Base-by-base conservation (phyloP, 441 rosid genomes). In the Populus hybrid region DNA sequence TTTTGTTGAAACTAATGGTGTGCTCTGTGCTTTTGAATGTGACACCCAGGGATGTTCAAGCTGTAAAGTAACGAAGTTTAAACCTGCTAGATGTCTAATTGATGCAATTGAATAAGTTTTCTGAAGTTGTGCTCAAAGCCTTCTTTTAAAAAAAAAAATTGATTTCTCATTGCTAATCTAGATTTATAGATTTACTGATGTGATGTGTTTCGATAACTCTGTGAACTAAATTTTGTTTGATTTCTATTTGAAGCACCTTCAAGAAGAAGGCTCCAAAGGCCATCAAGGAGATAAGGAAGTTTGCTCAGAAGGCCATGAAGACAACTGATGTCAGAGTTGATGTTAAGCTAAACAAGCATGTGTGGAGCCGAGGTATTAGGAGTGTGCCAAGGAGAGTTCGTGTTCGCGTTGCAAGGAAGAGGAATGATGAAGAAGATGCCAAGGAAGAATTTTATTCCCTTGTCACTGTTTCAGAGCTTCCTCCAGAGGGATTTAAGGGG, bases 181-280 rank as follows among this genome's bases (percentile, higher is more conserved):
- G 18, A 50, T 50, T 50, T 14, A 50, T 50, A 50, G 57, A 50
- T 50, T 50, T 50, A 14, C n/a, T 67, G 21, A 1, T 67, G 14
- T 26, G 4, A 26, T 19, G 0, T 50, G 28, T 0, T 53, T 61
- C 14, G 10, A 18, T 24, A 14, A 21, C 28, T 50, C 7, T 16
- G 5, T 14, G 57, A 50, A 50, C 57, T 50, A 16, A 50, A 50
- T 14, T 50, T 50, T 14, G 57, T 40, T 46, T 75, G 75, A 11
- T 3, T 9, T 65, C 40, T 28, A 65, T 71, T 9, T 75, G 71
- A 86, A 94, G 97, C 80, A 94, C 96, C 11, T 92, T 94, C 84
- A 92, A 94, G 89, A 92, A 94, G 95, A 92, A 92, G 86, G 98
- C 98, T 57, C 97, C 98, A 35, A 91, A 89, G 74, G 94, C 97